phyloP scores from a whole-genome alignment of 257 asterid genomes.

The Anisodus tanguticus region DNA sequence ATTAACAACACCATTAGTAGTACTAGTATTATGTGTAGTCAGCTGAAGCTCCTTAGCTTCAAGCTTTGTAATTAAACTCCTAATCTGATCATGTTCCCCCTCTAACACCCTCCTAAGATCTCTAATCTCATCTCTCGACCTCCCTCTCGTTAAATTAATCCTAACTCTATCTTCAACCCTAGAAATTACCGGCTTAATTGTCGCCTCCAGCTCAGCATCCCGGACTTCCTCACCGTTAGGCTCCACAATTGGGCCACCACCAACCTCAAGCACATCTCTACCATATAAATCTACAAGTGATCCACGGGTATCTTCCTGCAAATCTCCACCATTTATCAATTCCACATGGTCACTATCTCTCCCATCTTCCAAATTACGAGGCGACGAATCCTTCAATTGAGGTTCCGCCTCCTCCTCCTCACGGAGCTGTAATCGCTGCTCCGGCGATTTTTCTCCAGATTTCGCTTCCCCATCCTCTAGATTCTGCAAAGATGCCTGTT shows the following conservation, averaged over 20 bases:
- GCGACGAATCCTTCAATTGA: not conserved
- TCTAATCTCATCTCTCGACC: conserved; percentile 29
- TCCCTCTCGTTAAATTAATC: conserved; percentile 26
- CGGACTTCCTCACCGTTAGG: not conserved
- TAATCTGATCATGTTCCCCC: conserved; percentile 37
- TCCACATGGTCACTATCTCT: not conserved
- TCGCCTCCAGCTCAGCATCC: not conserved
- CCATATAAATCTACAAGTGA: not conserved
- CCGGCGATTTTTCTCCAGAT: not conserved
- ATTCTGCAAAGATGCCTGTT: not conserved
- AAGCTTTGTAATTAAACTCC: conserved; percentile 28
- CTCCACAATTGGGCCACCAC: not conserved
- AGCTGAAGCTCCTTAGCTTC: conserved; percentile 38
- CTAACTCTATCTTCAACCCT: conserved; percentile 34
- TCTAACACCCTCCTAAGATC: conserved; percentile 32
- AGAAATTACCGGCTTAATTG: conserved; percentile 27
- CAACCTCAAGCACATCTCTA: not conserved
- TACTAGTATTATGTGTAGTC: conserved; percentile 6
- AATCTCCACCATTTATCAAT: conserved; percentile 12
- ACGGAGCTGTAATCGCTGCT: not conserved
- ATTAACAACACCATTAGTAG: conserved; percentile 19
- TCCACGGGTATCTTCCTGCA: not conserved
- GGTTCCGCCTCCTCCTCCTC: not conserved
- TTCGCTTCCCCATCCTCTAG: not conserved
- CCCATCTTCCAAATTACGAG: not conserved